These are phyloP conservation scores for Bipolaris oryzae DNA, from an alignment of 2,329 filamentous ascomycete genomes.

Conservation along the genomic window DNA sequence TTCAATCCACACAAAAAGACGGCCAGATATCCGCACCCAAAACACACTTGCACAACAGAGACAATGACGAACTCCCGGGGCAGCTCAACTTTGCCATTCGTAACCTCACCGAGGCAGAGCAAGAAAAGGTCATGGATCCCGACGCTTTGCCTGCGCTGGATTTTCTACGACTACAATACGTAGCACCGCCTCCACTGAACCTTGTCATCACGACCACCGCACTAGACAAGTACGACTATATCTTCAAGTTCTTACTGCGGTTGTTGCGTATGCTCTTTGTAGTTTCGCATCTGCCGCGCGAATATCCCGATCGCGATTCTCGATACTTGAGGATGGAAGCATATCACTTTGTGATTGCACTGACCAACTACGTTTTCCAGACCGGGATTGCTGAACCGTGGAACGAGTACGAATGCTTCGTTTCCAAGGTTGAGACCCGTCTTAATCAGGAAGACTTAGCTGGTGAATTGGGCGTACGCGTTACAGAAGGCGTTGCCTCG, in stretches of 20 bases:
- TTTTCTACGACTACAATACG: constrained; percentile 87
- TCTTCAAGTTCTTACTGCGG: constrained; percentile 81
- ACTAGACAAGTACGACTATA: constrained; percentile 79
- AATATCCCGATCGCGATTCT: constrained; percentile 27
- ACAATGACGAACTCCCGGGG: constrained; percentile 50
- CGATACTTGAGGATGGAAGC: constrained; percentile 72
- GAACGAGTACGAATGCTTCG: constrained; percentile 69
- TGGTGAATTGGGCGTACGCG: constrained; percentile 54
- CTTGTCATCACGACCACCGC: constrained; percentile 73
- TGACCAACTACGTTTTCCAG: constrained; percentile 81
- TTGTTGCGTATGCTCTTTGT: constrained; percentile 80
- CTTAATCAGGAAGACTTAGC: constrained; percentile 55
- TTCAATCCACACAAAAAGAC: constrained; percentile 27
- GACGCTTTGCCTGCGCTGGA: constrained; percentile 87
- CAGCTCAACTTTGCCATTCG: constrained; percentile 75
- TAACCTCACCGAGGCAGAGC: constrained; percentile 72
- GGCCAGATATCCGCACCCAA: constrained; percentile 1
- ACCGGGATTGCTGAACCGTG: constrained; percentile 76
- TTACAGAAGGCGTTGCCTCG: constrained; percentile 66
- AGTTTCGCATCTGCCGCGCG: constrained; percentile 53
- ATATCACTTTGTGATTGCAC: constrained; percentile 75
- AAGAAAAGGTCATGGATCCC: constrained; percentile 81
- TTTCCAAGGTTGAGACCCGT: constrained; percentile 66
- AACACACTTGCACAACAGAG: constrained; percentile 21
- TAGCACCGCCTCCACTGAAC: constrained; percentile 72